Evolutionary conservation across 1,139 yeast species (phyloP).

Genomic region (Suhomyces yuchorum): DNA sequence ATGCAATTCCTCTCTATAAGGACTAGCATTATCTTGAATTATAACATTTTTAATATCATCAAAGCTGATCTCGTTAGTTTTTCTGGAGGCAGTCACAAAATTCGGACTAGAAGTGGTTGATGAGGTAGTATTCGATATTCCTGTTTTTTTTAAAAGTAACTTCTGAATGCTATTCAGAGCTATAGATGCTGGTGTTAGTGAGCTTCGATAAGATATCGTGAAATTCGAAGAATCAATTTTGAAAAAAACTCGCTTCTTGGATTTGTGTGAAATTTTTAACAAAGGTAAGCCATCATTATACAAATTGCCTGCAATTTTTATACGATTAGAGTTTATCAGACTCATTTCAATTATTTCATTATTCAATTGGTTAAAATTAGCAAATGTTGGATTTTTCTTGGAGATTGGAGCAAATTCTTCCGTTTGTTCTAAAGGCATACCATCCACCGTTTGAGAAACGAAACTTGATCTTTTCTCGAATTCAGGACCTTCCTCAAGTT

Average conservation of each 20-base stretch:
- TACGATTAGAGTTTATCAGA: background rate
- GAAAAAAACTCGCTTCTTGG: constrained; percentile 52
- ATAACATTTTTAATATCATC: constrained; percentile 74
- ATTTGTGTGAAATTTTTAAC: constrained; percentile 68
- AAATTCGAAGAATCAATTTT: constrained; percentile 36
- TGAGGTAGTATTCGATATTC: background rate
- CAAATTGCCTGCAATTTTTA: constrained; percentile 17
- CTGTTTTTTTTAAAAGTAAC: constrained; percentile 10
- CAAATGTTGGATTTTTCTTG: background rate
- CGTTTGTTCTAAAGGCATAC: background rate
- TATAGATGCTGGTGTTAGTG: constrained; percentile 19
- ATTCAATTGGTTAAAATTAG: background rate
- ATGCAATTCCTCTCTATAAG: constrained; percentile 81
- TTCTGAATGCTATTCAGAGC: constrained; percentile 19
- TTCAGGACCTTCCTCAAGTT: constrained; percentile 4
- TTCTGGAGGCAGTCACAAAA: constrained; percentile 17
- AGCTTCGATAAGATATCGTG: constrained; percentile 50
- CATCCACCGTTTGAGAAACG: background rate
- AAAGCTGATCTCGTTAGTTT: constrained; percentile 54
- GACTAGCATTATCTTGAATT: constrained; percentile 69
- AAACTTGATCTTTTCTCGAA: too few relatives aligned
- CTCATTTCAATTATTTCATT: background rate
- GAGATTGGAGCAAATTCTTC: background rate
- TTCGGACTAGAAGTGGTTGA: background rate
- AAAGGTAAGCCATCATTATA: constrained; percentile 51